Base-by-base conservation (phyloP, 805 yeast genomes). In the Wickerhamiella nectarea region DNA sequence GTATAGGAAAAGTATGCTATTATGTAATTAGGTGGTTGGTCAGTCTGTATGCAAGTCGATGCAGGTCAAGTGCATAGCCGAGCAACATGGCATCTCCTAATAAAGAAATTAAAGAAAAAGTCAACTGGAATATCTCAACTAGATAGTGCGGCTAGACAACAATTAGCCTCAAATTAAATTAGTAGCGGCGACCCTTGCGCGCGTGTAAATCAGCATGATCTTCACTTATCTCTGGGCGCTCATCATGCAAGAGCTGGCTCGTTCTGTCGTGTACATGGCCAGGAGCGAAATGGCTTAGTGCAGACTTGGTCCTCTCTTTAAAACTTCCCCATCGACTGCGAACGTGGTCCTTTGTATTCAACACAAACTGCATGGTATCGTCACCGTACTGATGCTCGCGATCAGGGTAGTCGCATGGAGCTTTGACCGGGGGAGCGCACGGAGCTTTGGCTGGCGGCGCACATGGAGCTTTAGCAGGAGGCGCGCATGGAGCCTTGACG, bases 361-460 rank as follows among this genome's bases (percentile, higher is more conserved):
- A 26, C 19, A 34, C 15, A 22, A 34, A 34, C 19, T 40, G 29
- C 38, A 40, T 40, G 3, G 38, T 19, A 17, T 40, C 43, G 26
- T 40, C 43, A 17, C 43, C 43, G n/a, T 40, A 39, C 36, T 39
- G 42, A 31, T 39, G 42, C 42, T 39, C 42, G 19, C 21, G 33
- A 4, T 39, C 34, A 9, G 14, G 1, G 15, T 19, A 14, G 21
- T n/a, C 39, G 14, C 22, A n/a, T 21, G 28, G 33, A 14, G 28
- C 33, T 33, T 24, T 25, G 11, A 29, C 28, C 17, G 39, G 39
- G 6, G 28, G 33, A 25, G 33, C 39, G 20, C 39, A 36, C 8
- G 33, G 33, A 36, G 33, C 26, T 24, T 28, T 24, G 20, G 12
- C 22, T 17, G 39, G 39, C 15, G 39, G 33, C 24, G 39, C 31